Base-by-base conservation (phyloP, 1,139 yeast genomes). In the Lodderomyces orthopsilosis region DNA sequence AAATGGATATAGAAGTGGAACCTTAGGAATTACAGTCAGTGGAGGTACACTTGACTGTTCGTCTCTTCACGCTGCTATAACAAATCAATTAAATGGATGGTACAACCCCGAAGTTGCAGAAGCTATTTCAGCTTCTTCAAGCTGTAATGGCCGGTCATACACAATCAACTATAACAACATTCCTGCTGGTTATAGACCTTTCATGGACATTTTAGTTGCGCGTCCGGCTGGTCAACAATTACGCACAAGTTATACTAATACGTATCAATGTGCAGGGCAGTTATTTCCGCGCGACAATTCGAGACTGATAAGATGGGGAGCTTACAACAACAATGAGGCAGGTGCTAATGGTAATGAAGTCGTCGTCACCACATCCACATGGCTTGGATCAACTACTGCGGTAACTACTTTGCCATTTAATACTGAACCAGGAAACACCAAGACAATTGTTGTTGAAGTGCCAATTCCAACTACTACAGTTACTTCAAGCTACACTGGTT, bases 131-230 rank as follows among this genome's bases (percentile, higher is more conserved):
- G 47, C 34, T 30, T 41, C 57, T 1, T 45, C 46, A 10, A 17
- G 50, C 1, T 63, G 68, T 53, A 36, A 52, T n/a, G 10, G 51
- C 1, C 34, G 38, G 5, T 40, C 46, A 0, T 50, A 47, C 37
- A 33, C 41, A 1, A 47, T 61, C 3, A 40, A 41, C 7, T 65
- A 57, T 46, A 15, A 35, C 1, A 56, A 59, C 42, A 43, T 65
- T 27, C 68, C 70, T 2, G 61, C 65, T 2, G 70, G 69, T 2
- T 63, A 52, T 46, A 52, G 68, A 30, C 65, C 66, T n/a, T 66
- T 54, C 46, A 46, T 66, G 34, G 63, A 56, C 45, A 51, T 51
- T 3, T 45, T 57, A 12, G 43, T 45, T 17, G 10, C 41, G 3
- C 37, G 46, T 13, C 27, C 42, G 12, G 32, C 22, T n/a, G 43